Conservation (phyloP, 371 early-diverging fungal species). For the Rhizopus delemar region DNA sequence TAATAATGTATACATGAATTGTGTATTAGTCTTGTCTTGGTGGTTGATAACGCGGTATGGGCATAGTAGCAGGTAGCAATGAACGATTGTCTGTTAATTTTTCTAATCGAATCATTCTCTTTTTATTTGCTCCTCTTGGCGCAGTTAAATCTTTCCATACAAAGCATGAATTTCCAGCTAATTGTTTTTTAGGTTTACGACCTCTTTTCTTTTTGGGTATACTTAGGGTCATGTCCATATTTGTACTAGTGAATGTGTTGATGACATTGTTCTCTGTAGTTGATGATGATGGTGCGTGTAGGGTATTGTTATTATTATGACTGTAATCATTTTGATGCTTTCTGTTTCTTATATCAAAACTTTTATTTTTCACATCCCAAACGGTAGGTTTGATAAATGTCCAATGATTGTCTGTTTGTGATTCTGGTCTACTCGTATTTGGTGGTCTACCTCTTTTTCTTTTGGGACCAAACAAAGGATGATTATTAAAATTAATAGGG, state of each 20-base stretch:
- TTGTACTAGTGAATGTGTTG: conserved; percentile 44
- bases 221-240: conserved; percentile 41
- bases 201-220: conserved; percentile 54
- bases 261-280: conserved; percentile 5
- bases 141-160: conserved; percentile 53
- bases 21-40: background rate
- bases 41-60: background rate
- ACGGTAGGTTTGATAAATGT: conserved; percentile 37
- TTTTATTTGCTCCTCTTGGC: conserved; percentile 35
- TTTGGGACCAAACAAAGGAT: conserved; percentile 26
- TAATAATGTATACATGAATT: too few relatives aligned
- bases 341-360: conserved; percentile 5
- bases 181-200: conserved; percentile 47
- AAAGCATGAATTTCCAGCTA: conserved; percentile 52
- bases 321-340: background rate
- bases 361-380: conserved; percentile 27
- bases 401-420: conserved; percentile 22
- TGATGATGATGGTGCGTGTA: conserved; percentile 13
- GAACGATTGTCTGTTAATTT: conserved; percentile 4
- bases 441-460: conserved; percentile 50
- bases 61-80: background rate
- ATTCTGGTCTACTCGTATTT: conserved; percentile 33
- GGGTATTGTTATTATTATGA: conserved; percentile 4
- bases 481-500: conserved; percentile 4
- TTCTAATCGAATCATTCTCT: conserved; percentile 7